phyloP scores from a whole-genome alignment of 2,329 filamentous ascomycete species.

The Coleophoma eucalyptorum region DNA sequence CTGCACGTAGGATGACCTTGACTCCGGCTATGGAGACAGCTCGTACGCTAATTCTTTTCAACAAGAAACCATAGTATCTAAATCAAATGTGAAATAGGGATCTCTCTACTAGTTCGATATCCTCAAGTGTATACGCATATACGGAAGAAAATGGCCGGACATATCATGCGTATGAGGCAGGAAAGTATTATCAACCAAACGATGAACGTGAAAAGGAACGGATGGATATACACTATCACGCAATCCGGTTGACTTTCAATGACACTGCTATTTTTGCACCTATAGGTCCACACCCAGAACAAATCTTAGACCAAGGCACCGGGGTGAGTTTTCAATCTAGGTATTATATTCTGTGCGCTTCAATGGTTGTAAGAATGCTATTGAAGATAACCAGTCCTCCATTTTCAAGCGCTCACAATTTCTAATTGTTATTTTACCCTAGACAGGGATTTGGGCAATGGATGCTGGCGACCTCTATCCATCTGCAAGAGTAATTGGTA shows the following conservation, averaged over 20 bases:
- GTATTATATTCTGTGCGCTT: no score
- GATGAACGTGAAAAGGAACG: background rate
- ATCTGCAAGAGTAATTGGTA: background rate
- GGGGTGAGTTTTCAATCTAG: no score
- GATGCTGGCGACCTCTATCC: slow-evolving; percentile 10
- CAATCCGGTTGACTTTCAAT: slow-evolving; percentile 27
- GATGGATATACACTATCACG: slow-evolving; percentile 32
- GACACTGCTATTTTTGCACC: slow-evolving; percentile 25
- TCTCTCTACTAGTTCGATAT: background rate
- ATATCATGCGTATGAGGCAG: background rate
- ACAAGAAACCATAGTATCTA: background rate
- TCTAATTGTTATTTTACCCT: background rate
- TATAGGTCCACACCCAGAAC: slow-evolving; percentile 9
- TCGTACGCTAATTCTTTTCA: background rate
- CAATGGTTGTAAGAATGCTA: no score
- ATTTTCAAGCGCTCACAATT: no score
- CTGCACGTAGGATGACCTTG: background rate
- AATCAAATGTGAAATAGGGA: background rate
- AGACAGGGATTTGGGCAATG: background rate
- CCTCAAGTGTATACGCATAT: background rate
- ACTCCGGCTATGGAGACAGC: background rate
- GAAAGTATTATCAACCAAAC: background rate
- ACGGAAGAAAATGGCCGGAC: background rate
- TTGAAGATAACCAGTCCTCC: no score
- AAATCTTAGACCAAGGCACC: background rate